A percentile compares a stretch with the other conserved stretches of the same genome.
phyloP scores from a whole-genome alignment of 441 rosid genomes.

The Adansonia madagascariensis region DNA sequence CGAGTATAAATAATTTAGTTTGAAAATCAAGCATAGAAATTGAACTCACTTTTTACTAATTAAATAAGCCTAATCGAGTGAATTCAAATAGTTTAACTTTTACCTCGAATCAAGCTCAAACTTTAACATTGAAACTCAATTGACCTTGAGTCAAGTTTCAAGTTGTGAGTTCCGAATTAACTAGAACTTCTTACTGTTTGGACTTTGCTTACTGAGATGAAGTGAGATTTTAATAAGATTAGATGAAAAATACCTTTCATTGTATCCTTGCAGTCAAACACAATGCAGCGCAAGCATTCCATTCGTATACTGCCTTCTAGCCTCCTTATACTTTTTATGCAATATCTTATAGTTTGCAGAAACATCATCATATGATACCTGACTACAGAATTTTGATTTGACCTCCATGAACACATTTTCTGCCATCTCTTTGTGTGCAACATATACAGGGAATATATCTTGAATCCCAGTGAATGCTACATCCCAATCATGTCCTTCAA shows the following conservation, averaged over 20 bases:
- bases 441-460: conserved; percentile 27
- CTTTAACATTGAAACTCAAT: not conserved
- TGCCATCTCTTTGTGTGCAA: conserved; percentile 35
- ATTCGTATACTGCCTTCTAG: conserved; percentile 53
- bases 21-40: too few relatives aligned
- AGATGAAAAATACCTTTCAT: not conserved
- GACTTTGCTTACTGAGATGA: not conserved
- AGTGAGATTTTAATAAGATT: conserved; percentile 15
- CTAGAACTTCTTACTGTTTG: not conserved
- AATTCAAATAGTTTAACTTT: not conserved
- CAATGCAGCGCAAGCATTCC: conserved; percentile 60
- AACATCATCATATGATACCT: conserved; percentile 44
- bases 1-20: too few relatives aligned
- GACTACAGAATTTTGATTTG: conserved; percentile 48
- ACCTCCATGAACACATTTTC: conserved; percentile 39
- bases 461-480: conserved; percentile 27
- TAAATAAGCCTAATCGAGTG: not conserved
- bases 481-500: conserved; percentile 24
- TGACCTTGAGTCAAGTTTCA: not conserved
- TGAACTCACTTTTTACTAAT: not conserved
- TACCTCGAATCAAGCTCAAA: not conserved
- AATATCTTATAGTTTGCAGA: conserved; percentile 37
- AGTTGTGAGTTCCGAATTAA: not conserved
- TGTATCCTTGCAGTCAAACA: conserved; percentile 20
- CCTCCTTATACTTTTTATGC: conserved; percentile 47